Conservation (phyloP, 148 eudicot species). For the Pharnaceum exiguum region DNA sequence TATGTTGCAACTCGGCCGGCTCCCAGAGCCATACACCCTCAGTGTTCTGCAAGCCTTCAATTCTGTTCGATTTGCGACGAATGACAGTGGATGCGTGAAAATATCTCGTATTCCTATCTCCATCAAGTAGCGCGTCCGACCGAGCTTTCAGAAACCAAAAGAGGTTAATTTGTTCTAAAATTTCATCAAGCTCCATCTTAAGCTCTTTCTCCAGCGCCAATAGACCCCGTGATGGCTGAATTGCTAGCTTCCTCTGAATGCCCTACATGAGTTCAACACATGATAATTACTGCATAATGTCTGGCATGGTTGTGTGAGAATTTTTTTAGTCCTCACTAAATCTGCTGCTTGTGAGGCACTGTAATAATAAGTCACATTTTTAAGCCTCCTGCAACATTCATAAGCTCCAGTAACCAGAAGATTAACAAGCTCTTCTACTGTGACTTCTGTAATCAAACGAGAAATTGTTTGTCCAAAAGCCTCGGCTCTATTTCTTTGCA, state of each 20-base stretch:
- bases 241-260: neutral
- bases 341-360: no score
- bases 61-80: neutral
- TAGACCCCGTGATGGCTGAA: neutral
- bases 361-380: no score
- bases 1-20: neutral
- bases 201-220: neutral
- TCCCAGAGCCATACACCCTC: neutral
- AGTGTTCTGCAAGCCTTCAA: neutral
- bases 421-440: no score
- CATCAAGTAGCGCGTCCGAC: neutral
- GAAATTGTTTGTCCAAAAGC: no score
- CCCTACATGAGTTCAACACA: no score
- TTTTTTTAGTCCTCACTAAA: no score
- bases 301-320: no score
- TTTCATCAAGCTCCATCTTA: neutral
- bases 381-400: no score
- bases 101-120: neutral
- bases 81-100: neutral
- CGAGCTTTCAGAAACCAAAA: neutral
- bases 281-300: no score
- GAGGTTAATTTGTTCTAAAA: neutral
- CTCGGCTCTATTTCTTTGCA: no score
- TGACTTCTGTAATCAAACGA: no score
- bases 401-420: no score